Conservation (phyloP, 1,284 basidiomycete genomes). For the Takashimella tepidaria region DNA sequence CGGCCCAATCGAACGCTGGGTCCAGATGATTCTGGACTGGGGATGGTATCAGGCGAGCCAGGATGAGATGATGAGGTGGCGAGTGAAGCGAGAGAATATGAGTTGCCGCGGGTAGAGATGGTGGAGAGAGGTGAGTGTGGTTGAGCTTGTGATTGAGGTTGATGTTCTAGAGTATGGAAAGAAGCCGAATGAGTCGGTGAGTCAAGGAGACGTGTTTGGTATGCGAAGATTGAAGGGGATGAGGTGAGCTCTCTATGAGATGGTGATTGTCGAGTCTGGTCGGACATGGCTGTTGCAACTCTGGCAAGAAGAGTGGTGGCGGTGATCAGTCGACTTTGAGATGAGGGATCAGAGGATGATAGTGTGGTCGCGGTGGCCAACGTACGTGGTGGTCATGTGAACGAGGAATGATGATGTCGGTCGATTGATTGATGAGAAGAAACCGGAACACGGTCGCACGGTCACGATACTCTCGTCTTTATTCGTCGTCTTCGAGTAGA, state of each 20-base stretch:
- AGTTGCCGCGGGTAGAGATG: neutral
- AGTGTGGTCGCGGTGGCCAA: no score
- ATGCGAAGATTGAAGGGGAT: constrained; percentile 38
- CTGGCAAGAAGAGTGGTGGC: no score
- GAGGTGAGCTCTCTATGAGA: constrained; percentile 21
- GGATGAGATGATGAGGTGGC: constrained; percentile 18
- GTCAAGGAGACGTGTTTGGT: constrained; percentile 33
- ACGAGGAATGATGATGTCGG: no score
- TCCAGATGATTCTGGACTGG: neutral
- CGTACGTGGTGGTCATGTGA: no score
- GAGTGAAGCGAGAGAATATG: constrained; percentile 2
- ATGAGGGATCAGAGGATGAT: no score
- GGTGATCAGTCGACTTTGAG: no score
- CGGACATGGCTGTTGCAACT: constrained; percentile 7
- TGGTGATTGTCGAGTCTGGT: constrained; percentile 20
- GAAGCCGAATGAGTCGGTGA: constrained; percentile 12
- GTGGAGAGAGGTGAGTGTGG: neutral
- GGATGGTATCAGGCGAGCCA: constrained; percentile 11
- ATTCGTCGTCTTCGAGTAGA: no score
- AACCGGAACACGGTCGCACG: no score
- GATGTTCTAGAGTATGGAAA: no score
- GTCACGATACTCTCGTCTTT: no score
- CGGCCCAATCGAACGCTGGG: constrained; percentile 9
- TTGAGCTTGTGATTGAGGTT: neutral
- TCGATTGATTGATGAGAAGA: no score